Conservation (phyloP, 202 grass and related monocot genomes). For the Sporobolus alterniflorus region DNA sequence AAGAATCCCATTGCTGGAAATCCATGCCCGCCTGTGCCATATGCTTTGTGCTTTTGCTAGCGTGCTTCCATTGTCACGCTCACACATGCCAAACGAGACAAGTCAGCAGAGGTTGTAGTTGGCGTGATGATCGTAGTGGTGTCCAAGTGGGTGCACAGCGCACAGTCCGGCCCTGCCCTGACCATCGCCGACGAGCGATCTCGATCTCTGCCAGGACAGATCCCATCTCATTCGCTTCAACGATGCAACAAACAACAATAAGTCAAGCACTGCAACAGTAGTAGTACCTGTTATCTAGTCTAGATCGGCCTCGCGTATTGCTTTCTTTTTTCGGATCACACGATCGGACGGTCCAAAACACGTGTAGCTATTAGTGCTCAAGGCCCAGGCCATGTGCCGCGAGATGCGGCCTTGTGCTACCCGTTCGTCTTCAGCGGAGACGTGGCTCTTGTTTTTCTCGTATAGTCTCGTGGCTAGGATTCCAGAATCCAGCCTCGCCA, state of each 20-base stretch:
- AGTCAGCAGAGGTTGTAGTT: constrained; percentile 23
- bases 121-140: constrained; percentile 21
- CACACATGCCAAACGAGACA: constrained; percentile 32
- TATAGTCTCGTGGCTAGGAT: constrained; percentile 24
- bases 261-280: neutral
- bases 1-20: constrained; percentile 20
- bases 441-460: constrained; percentile 16
- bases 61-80: constrained; percentile 30
- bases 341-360: constrained; percentile 40
- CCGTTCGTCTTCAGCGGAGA: constrained; percentile 15
- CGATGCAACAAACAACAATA: neutral
- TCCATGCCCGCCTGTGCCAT: neutral
- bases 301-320: neutral
- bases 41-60: constrained; percentile 26
- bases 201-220: constrained; percentile 17
- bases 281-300: neutral
- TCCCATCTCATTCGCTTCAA: constrained; percentile 2
- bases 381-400: constrained; percentile 3
- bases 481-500: constrained; percentile 32
- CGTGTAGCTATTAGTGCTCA: neutral
- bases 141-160: neutral
- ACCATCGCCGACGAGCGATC: constrained; percentile 20
- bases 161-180: neutral
- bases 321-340: neutral
- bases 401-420: constrained; percentile 43